Evolutionary conservation across 2,329 filamentous ascomycete species (phyloP).

Genomic region (Phaeophleospora eucalypticola): DNA sequence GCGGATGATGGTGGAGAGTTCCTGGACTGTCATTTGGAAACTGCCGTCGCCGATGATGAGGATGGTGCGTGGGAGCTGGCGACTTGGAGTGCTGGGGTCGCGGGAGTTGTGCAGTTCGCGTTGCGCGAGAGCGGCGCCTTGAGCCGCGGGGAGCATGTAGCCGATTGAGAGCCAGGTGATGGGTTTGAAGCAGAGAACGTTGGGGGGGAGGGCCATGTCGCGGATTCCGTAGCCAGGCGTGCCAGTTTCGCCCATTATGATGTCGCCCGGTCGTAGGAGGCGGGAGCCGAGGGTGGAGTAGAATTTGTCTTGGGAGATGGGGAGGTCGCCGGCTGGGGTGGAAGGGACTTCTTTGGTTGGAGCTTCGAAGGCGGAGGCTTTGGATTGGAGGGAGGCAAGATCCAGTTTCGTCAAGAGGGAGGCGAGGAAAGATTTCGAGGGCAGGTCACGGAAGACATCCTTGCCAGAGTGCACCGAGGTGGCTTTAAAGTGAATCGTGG

Average conservation of each 20-base stretch:
- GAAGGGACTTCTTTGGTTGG: background rate
- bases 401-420: conserved; percentile 48
- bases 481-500: conserved; percentile 34
- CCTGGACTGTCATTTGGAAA: conserved; percentile 63
- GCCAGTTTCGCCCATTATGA: conserved; percentile 82
- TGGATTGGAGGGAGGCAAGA: background rate
- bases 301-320: conserved; percentile 35
- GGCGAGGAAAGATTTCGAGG: conserved; percentile 7
- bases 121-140: conserved; percentile 66
- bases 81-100: background rate
- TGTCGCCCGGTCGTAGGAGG: conserved; percentile 64
- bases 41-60: conserved; percentile 55
- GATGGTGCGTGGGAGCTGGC: conserved; percentile 29
- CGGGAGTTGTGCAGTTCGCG: background rate
- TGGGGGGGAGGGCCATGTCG: conserved; percentile 72
- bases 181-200: conserved; percentile 77
- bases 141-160: conserved; percentile 59
- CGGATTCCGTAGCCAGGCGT: conserved; percentile 86
- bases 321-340: conserved; percentile 1
- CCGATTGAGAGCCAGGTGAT: conserved; percentile 69
- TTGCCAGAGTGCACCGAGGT: conserved; percentile 30
- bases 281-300: conserved; percentile 1
- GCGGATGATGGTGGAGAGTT: conserved; percentile 59
- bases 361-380: background rate
- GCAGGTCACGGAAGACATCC: conserved; percentile 33